Conservation (phyloP, 2,329 filamentous ascomycete genomes). For the Pseudogymnoascus sp. region DNA sequence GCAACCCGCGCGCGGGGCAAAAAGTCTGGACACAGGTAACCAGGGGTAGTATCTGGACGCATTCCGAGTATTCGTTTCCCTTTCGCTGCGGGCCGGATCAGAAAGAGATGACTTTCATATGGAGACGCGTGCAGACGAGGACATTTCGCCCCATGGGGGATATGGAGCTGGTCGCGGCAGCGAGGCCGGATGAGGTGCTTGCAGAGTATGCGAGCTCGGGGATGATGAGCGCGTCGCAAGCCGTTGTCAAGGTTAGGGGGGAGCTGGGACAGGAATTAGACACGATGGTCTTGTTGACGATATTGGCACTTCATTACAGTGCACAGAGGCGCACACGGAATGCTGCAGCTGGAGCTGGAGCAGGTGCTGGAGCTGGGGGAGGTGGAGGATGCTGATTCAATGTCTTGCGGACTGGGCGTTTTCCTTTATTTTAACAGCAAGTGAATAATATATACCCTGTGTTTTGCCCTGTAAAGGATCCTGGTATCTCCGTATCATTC, state of each 20-base stretch:
- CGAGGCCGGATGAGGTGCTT: neutral
- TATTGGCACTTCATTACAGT: neutral
- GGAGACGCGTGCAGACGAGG: neutral
- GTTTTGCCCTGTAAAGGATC: neutral
- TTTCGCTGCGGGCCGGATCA: neutral
- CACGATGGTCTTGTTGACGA: neutral
- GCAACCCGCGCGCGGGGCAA: neutral
- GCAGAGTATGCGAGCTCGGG: neutral
- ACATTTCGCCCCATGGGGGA: neutral
- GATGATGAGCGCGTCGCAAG: neutral
- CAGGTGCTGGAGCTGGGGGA: neutral
- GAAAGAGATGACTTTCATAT: neutral
- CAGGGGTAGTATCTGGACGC: neutral
- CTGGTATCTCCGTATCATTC: neutral
- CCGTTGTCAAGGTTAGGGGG: neutral
- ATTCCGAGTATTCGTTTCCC: neutral
- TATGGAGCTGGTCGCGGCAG: neutral
- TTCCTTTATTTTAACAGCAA: neutral
- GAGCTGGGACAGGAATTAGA: neutral
- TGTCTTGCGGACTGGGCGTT: neutral
- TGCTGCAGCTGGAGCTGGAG: neutral
- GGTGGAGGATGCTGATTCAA: neutral
- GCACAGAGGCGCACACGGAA: neutral
- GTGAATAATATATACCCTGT: neutral
- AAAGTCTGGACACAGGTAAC: neutral